Evolutionary conservation across 768 basidiomycete genomes (phyloP), one percentile per base, ranked within the genome.

Genomic region (Boletellus sp.): DNA sequence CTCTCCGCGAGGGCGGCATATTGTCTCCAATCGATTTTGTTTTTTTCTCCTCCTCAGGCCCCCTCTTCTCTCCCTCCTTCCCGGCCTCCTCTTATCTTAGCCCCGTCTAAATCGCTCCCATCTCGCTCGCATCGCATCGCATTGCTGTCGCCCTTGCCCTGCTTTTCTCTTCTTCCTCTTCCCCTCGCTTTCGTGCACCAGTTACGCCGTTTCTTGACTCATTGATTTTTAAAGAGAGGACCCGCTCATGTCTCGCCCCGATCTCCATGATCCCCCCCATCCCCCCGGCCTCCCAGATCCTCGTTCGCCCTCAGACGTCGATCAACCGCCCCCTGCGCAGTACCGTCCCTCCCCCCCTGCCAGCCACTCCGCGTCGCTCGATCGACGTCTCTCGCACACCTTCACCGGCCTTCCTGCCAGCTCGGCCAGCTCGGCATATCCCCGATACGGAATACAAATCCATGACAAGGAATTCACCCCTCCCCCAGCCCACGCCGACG

Each of bases 241-340:
- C 17, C 46, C 44, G 26, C 33, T 51, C 54, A 78, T 80, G 79
- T 75, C 78, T 41, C 74, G 64, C 50, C 56, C 64, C 52, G 77
- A 77, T 45, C 55, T 66, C 40, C 67, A 72, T 55, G 76, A 78
- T 49, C 70, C 67, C 52, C 72, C 74, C 41, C 64, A 63, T 51
- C 54, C 56, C 22, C 63, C 70, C 1, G 72, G 71, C 38, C 58
- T 69, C 34, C 52, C 47, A 17, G 50, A 49, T 32, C 52, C 59
- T 50, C 71, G 66, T 23, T 59, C 61, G 16, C 48, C 61, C 28
- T 55, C 63, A 40, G 72, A 68, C 50, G 55, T 60, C 50, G 74
- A 72, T 56, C 61, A 49, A 42, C 43, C 50, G 50, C 42, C 17
- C 43, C 16, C 40, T 23, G 64, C 49, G 23, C 34, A 35, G 4